phyloP scores from a whole-genome alignment of 2,329 filamentous ascomycete species.

The Nectriaceae sp. region DNA sequence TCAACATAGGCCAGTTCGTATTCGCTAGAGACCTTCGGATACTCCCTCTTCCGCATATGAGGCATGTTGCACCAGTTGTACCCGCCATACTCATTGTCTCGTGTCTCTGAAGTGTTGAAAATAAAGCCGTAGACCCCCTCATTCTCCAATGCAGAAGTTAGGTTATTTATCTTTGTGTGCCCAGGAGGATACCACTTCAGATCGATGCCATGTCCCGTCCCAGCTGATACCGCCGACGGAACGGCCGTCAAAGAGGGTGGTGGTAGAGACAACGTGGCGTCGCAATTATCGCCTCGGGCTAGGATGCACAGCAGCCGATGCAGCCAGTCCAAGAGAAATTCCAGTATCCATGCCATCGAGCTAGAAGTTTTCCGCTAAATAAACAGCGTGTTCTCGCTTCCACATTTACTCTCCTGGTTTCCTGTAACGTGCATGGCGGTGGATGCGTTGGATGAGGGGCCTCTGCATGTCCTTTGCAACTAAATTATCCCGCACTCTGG shows the following conservation, averaged over 20 bases:
- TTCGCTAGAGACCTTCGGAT: conserved; percentile 53
- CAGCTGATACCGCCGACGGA: conserved; percentile 12
- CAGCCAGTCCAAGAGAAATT: too few relatives aligned
- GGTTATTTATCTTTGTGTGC: conserved; percentile 59
- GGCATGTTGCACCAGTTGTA: conserved; percentile 93
- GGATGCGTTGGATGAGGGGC: too few relatives aligned
- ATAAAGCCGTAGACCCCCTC: conserved; percentile 72
- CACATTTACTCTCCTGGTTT: too few relatives aligned
- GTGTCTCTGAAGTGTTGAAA: conserved; percentile 66
- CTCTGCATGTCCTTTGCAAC: too few relatives aligned
- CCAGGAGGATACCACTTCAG: conserved; percentile 61
- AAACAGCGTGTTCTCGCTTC: too few relatives aligned
- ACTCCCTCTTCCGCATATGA: conserved; percentile 70
- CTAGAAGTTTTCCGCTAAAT: too few relatives aligned
- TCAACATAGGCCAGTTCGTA: conserved; percentile 76
- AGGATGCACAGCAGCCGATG: too few relatives aligned
- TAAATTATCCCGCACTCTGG: too few relatives aligned
- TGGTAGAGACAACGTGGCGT: conserved; percentile 17
- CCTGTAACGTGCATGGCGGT: too few relatives aligned
- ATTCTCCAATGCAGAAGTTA: conserved; percentile 57
- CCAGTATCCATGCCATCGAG: too few relatives aligned
- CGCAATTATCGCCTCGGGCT: too few relatives aligned
- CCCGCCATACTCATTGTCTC: conserved; percentile 56
- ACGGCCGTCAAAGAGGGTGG: conserved; percentile 14
- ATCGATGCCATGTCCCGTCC: conserved; percentile 33